Evolutionary conservation across 2,329 filamentous ascomycete species (phyloP).

Genomic region (Claviceps pusilla): DNA sequence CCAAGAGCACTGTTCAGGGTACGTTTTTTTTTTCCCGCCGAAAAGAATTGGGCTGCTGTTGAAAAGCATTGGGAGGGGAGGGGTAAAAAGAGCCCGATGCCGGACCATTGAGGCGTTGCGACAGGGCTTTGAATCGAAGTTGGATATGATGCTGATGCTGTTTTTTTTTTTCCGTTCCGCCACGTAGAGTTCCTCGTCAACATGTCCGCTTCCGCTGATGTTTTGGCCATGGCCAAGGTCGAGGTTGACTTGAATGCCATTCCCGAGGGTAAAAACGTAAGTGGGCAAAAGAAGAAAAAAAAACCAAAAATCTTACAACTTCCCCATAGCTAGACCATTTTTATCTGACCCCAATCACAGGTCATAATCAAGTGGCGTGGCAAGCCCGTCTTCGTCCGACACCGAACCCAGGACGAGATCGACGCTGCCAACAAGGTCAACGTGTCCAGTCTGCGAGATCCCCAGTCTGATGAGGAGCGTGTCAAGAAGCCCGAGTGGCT

Average conservation of each 20-base stretch:
- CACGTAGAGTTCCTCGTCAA: slow-evolving; percentile 90
- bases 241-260: slow-evolving; percentile 87
- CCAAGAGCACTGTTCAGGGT: slow-evolving; percentile 98
- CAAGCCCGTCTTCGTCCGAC: slow-evolving; percentile 99
- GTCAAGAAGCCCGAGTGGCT: slow-evolving; percentile 98
- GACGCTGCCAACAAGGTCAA: slow-evolving; percentile 84
- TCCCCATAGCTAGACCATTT: background rate
- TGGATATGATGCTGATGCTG: slow-evolving; percentile 15
- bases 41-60: background rate
- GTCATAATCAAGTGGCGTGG: slow-evolving; percentile 99
- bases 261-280: slow-evolving; percentile 97
- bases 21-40: slow-evolving; percentile 24
- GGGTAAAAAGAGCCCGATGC: background rate
- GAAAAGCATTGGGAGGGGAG: background rate
- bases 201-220: slow-evolving; percentile 98
- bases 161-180: slow-evolving; percentile 4
- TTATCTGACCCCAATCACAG: slow-evolving; percentile 24
- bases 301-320: background rate
- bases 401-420: slow-evolving; percentile 88
- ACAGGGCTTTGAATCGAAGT: slow-evolving; percentile 2
- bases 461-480: slow-evolving; percentile 78
- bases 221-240: slow-evolving; percentile 98
- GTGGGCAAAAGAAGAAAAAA: slow-evolving; percentile 20
- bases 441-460: slow-evolving; percentile 72
- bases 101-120: slow-evolving; percentile 8